phyloP scores from a whole-genome alignment of 495 filamentous ascomycete species.

The Talaromyces adpressus region DNA sequence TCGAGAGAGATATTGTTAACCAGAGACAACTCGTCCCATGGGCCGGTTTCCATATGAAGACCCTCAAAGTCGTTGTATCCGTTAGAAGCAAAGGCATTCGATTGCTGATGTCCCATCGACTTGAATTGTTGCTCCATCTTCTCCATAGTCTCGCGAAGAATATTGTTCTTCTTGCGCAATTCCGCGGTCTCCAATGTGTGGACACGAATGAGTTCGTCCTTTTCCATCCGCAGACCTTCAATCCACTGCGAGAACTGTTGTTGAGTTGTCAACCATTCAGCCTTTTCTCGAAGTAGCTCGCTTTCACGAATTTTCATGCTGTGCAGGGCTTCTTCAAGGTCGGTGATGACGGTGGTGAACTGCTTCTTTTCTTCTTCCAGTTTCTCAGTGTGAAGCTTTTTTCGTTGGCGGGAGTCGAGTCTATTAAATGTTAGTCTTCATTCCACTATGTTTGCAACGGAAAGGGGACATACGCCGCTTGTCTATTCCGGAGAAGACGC shows the following conservation, averaged over 20 bases:
- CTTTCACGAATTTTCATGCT: constrained; percentile 46
- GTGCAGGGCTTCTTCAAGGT: constrained; percentile 72
- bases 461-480: constrained; percentile 73
- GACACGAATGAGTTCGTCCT: constrained; percentile 80
- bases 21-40: constrained; percentile 77
- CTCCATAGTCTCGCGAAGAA: constrained; percentile 79
- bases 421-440: constrained; percentile 44
- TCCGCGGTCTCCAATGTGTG: constrained; percentile 94
- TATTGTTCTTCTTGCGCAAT: constrained; percentile 90
- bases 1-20: constrained; percentile 51
- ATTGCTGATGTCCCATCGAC: constrained; percentile 31
- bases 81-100: constrained; percentile 54
- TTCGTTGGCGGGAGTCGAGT: constrained; percentile 92
- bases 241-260: constrained; percentile 69
- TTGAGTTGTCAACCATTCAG: constrained; percentile 58
- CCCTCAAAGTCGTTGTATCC: constrained; percentile 77
- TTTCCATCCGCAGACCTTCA: constrained; percentile 71
- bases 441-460: constrained; percentile 9
- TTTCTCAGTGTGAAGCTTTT: constrained; percentile 97
- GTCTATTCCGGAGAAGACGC: constrained; percentile 85
- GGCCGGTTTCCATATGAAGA: constrained; percentile 64
- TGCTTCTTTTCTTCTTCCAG: constrained; percentile 96
- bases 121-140: constrained; percentile 63
- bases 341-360: constrained; percentile 63
- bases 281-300: constrained; percentile 59